phyloP scores from a whole-genome alignment of 306 rosid species.

The Macrotyloma uniflorum region DNA sequence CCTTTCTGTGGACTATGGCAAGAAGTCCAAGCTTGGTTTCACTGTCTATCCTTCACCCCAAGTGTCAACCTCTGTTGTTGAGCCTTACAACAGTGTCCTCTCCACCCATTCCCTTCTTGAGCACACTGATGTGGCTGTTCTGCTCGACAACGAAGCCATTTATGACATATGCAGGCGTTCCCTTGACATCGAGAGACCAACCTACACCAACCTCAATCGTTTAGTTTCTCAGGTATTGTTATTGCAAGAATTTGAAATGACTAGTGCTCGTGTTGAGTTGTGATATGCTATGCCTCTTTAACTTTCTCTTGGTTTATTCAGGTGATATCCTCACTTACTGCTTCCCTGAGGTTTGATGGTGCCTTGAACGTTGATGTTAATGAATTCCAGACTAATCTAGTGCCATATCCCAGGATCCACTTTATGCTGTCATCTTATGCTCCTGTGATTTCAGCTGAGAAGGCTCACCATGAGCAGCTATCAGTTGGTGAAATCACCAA shows the following conservation, averaged over 20 bases:
- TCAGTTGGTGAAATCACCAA: constrained; percentile 86
- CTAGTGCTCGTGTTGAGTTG: neutral
- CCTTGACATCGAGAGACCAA: constrained; percentile 85
- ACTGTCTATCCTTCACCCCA: constrained; percentile 91
- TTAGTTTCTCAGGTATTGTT: constrained; percentile 70
- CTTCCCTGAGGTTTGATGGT: constrained; percentile 81
- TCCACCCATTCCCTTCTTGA: constrained; percentile 87
- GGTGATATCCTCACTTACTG: constrained; percentile 85
- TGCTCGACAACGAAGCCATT: constrained; percentile 81
- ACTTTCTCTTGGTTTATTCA: constrained; percentile 9
- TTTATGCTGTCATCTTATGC: constrained; percentile 94
- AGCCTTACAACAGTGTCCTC: constrained; percentile 91
- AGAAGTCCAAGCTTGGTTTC: constrained; percentile 76
- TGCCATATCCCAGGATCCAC: constrained; percentile 88
- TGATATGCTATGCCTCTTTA: neutral
- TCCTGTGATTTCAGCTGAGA: constrained; percentile 61
- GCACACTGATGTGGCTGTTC: constrained; percentile 81
- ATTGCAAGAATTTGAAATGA: neutral
- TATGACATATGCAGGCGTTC: constrained; percentile 87
- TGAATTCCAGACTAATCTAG: constrained; percentile 86
- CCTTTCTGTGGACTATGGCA: constrained; percentile 62
- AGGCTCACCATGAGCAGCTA: constrained; percentile 86
- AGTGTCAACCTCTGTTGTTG: constrained; percentile 88
- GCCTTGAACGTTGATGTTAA: constrained; percentile 87
- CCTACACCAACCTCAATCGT: constrained; percentile 86